Evolutionary conservation across 345 rosid species (phyloP).

Genomic region (Populus simonii): DNA sequence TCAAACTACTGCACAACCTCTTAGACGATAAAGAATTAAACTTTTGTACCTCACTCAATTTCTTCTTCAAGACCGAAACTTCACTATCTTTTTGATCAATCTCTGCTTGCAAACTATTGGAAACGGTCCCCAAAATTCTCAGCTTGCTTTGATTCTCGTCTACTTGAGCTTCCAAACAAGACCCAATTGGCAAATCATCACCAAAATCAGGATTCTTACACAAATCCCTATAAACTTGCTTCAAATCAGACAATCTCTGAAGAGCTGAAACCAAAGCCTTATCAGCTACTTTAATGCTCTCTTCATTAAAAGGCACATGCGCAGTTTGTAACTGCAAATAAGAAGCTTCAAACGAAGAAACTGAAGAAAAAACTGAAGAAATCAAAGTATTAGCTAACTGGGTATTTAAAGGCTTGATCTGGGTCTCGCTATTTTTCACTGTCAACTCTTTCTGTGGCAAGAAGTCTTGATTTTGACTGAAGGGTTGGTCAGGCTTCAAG

Average conservation of each 20-base stretch:
- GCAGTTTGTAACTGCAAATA: slow-evolving; percentile 81
- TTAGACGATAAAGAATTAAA: slow-evolving; percentile 50
- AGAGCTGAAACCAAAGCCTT: slow-evolving; percentile 69
- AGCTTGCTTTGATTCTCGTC: slow-evolving; percentile 96
- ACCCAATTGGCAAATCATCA: slow-evolving; percentile 49
- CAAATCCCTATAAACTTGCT: slow-evolving; percentile 49
- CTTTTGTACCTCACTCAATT: slow-evolving; percentile 55
- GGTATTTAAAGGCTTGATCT: slow-evolving; percentile 37
- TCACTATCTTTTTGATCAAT: slow-evolving; percentile 66
- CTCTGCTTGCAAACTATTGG: slow-evolving; percentile 72
- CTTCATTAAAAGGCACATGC: slow-evolving; percentile 73
- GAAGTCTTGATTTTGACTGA: not conserved
- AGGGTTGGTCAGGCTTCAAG: slow-evolving; percentile 69
- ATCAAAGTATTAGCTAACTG: slow-evolving; percentile 50
- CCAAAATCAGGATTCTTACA: slow-evolving; percentile 45
- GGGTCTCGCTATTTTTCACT: slow-evolving; percentile 14
- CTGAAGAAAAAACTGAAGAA: slow-evolving; percentile 68
- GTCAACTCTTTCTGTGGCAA: not conserved
- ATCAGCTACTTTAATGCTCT: slow-evolving; percentile 61
- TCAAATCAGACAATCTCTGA: slow-evolving; percentile 64
- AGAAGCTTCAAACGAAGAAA: slow-evolving; percentile 81
- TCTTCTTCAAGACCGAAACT: slow-evolving; percentile 55
- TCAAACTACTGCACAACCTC: slow-evolving; percentile 49
- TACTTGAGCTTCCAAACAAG: slow-evolving; percentile 82
- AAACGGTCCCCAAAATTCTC: slow-evolving; percentile 62